Conservation (phyloP, 805 yeast species). For the Candida tallmaniae region DNA sequence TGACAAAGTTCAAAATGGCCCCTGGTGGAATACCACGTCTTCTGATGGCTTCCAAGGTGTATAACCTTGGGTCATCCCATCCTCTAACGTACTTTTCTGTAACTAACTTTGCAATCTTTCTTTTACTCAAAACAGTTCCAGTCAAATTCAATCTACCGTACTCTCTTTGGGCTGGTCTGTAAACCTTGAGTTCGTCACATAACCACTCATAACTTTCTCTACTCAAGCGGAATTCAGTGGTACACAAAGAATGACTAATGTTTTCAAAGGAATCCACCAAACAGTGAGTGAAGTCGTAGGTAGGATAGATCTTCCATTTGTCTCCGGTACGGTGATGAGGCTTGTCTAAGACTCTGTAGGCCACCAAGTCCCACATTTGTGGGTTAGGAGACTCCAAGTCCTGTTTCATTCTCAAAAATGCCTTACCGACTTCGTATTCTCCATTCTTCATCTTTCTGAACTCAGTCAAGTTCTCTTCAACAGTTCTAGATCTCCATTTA, state of each 20-base stretch:
- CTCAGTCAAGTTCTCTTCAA: slow-evolving; percentile 71
- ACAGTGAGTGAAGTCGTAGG: slow-evolving; percentile 99
- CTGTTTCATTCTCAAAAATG: slow-evolving; percentile 95
- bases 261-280: slow-evolving; percentile 96
- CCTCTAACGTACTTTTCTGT: slow-evolving; percentile 79
- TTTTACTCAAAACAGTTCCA: slow-evolving; percentile 90
- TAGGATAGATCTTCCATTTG: slow-evolving; percentile 97
- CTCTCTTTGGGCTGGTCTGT: slow-evolving; percentile 98
- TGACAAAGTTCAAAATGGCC: slow-evolving; percentile 87
- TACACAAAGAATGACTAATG: slow-evolving; percentile 92
- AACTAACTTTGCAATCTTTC: slow-evolving; percentile 92
- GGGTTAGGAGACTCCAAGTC: slow-evolving; percentile 88
- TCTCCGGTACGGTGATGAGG: slow-evolving; percentile 95
- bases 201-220: slow-evolving; percentile 98
- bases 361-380: slow-evolving; percentile 99
- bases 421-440: slow-evolving; percentile 81
- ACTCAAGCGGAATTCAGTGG: slow-evolving; percentile 88
- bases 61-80: slow-evolving; percentile 98
- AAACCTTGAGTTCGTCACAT: slow-evolving; percentile 90
- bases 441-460: slow-evolving; percentile 94
- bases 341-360: slow-evolving; percentile 89
- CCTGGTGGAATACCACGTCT: slow-evolving; percentile 99
- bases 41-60: slow-evolving; percentile 88
- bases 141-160: slow-evolving; percentile 94
- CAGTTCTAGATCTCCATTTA: slow-evolving; percentile 62